phyloP scores from a whole-genome alignment of 306 rosid species.

The Glycine soja region DNA sequence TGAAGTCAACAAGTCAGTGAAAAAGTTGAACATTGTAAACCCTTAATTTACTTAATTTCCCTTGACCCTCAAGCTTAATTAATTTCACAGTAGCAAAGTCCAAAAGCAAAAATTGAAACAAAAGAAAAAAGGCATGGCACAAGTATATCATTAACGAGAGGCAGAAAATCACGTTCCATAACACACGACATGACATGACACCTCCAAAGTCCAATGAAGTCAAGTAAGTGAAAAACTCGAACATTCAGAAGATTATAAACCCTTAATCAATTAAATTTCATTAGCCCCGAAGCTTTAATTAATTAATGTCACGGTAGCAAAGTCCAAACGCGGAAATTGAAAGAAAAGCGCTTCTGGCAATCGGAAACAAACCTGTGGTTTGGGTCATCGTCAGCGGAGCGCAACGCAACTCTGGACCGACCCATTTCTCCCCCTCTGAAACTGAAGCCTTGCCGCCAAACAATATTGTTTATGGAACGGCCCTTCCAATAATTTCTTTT shows the following conservation, averaged over 20 bases:
- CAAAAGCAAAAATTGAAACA: neutral
- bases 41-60: too few species aligned
- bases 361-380: constrained; percentile 42
- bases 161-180: neutral
- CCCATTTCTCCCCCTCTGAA: constrained; percentile 39
- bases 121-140: neutral
- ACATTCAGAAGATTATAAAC: neutral
- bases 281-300: neutral
- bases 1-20: too few species aligned
- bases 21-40: too few species aligned
- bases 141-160: constrained; percentile 16
- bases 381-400: constrained; percentile 46
- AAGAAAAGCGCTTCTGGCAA: neutral
- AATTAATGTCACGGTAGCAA: neutral
- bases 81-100: neutral
- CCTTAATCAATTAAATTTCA: neutral
- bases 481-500: too few species aligned
- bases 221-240: neutral
- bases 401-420: constrained; percentile 45
- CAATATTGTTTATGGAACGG: too few species aligned
- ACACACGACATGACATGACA: too few species aligned
- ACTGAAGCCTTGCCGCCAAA: too few species aligned
- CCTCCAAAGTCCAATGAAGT: neutral
- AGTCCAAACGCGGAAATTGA: neutral
- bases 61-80: neutral